Conservation (phyloP, 1,284 basidiomycete genomes). For the Cryptococcus jaspeensis region DNA sequence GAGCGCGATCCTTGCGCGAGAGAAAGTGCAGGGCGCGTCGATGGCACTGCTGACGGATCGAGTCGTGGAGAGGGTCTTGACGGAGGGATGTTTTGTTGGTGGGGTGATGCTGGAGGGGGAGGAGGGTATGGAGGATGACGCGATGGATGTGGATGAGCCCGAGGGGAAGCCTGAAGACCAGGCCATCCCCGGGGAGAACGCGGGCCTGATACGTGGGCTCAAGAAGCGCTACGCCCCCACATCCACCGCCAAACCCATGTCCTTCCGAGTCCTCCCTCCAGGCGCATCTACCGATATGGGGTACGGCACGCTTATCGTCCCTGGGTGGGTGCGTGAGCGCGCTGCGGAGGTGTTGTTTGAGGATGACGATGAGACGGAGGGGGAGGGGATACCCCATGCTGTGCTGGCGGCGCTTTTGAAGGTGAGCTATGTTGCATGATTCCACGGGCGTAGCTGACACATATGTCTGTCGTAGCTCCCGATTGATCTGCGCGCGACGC, state of each 20-base stretch:
- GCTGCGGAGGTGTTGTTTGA: constrained; percentile 89
- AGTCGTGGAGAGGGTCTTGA: constrained; percentile 39
- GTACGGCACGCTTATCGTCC: constrained; percentile 72
- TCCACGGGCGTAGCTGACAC: neutral
- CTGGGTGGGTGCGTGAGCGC: constrained; percentile 91
- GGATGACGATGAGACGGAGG: constrained; percentile 82
- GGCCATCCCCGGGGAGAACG: constrained; percentile 11
- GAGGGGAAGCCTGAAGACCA: neutral
- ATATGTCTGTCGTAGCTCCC: constrained; percentile 63
- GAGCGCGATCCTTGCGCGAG: constrained; percentile 39
- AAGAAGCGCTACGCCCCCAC: constrained; percentile 17
- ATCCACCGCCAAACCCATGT: constrained; percentile 22
- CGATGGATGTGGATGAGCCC: constrained; percentile 7
- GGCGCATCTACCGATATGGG: constrained; percentile 10
- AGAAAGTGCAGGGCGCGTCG: constrained; percentile 18
- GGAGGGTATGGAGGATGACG: constrained; percentile 2
- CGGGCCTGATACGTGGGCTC: constrained; percentile 10
- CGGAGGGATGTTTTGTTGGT: constrained; percentile 45
- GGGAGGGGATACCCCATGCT: constrained; percentile 74
- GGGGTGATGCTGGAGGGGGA: neutral
- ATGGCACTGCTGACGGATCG: constrained; percentile 25
- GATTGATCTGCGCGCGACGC: constrained; percentile 76
- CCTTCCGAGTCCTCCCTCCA: constrained; percentile 13
- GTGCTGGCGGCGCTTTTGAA: constrained; percentile 74
- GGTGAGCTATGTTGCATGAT: constrained; percentile 52